Base-by-base conservation (phyloP, 495 filamentous ascomycete species). In the Clavariopsis aquatica region DNA sequence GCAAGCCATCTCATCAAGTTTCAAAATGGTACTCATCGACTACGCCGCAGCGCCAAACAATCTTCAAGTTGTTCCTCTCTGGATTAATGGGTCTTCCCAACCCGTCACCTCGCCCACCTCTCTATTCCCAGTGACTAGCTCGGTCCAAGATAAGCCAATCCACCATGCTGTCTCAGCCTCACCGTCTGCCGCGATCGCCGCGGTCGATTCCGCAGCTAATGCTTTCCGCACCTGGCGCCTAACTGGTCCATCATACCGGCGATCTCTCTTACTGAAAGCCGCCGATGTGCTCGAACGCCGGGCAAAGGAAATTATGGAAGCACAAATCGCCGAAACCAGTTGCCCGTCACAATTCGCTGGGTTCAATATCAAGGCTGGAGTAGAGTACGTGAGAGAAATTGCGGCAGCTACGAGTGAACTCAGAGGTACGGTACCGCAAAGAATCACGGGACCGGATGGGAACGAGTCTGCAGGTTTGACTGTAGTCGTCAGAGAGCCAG, bases 221-320 rank as follows among this genome's bases (percentile, higher is more conserved):
- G 92, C 92, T 6, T 88, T 90, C 73, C 80, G 81, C 49, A 75
- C 82, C 64, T 96, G 92, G 92, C 80, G 78, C 63, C 78, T 82
- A 49, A 81, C 82, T 0, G 81, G 82, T 36, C 82, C 87, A 17
- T 75, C 78, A 23, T 69, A 77, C 38, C 87, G 89, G 22, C 85
- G 90, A 41, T 84, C 90, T 67, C 84, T 96, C 65, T 75, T 96
- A 60, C 73, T 86, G 45, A 85, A 84, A 68, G 87, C 86, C 38
- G 87, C 88, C 17, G 84, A 87, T n/a, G 77, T 91, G 61, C 78
- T 96, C 68, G 78, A 82, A 9, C 72, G 72, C 19, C 80, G 86
- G 20, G 78, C 78, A 23, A 82, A 85, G 27, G 88, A 52, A 1
- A 29, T 65, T 36, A 49, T 65, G 52, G 27, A 58, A 22, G 29